These are phyloP conservation scores for Solanum lignicaule DNA, from an alignment of 257 asterid species.

Conservation along the genomic window DNA sequence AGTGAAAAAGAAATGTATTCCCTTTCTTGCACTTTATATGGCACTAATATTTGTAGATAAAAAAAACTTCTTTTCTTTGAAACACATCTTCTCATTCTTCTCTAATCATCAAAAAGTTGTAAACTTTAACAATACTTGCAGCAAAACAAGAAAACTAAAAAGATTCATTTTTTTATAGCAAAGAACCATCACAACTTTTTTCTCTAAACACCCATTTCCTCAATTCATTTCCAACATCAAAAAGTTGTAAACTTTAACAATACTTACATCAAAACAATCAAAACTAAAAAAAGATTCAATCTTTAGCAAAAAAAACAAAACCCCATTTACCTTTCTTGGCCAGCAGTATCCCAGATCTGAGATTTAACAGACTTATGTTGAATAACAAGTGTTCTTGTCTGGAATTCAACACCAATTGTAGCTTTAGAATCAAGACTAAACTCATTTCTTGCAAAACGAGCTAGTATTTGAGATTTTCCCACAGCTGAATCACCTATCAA, in stretches of 20 bases:
- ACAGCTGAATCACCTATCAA: conserved; percentile 84
- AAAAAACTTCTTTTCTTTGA: not conserved
- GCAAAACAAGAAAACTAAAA: not conserved
- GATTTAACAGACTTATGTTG: conserved; percentile 73
- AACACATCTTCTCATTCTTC: not conserved
- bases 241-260: not conserved
- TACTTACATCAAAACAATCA: not conserved
- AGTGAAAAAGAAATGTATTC: not conserved
- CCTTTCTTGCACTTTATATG: not conserved
- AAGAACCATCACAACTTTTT: not conserved
- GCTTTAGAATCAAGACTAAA: conserved; percentile 81
- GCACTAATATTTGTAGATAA: not conserved
- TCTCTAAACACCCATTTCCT: not conserved
- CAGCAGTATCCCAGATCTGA: conserved; percentile 96
- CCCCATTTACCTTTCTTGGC: conserved; percentile 54
- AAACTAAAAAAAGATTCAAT: not conserved
- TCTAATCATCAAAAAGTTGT: not conserved
- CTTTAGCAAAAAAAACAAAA: not conserved
- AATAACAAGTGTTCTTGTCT: conserved; percentile 62
- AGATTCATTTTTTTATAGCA: not conserved
- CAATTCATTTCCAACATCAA: not conserved
- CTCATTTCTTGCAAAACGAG: conserved; percentile 70
- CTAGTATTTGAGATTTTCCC: conserved; percentile 67
- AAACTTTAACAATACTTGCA: not conserved
- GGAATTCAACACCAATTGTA: conserved; percentile 78